Evolutionary conservation across 1,284 basidiomycete genomes (phyloP).

Genomic region (Microbotryum scabiosae): DNA sequence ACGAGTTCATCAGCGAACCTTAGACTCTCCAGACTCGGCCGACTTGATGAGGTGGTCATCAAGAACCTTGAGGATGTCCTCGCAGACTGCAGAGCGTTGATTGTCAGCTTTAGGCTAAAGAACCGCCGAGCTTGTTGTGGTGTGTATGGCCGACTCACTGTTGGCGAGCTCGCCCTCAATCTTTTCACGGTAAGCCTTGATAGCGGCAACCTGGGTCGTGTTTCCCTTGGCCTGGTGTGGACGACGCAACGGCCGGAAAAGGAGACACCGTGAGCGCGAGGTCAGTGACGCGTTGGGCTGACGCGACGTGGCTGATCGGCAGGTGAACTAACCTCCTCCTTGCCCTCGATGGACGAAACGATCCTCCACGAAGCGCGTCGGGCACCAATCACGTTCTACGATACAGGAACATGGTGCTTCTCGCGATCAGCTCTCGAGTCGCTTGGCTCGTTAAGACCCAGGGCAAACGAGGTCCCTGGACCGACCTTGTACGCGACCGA

Average conservation of each 20-base stretch:
- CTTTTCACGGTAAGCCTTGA: conserved; percentile 40
- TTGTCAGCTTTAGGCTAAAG: conserved; percentile 3
- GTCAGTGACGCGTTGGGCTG: neutral
- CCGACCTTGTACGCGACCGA: conserved; percentile 47
- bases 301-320: neutral
- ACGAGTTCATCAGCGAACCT: conserved; percentile 8
- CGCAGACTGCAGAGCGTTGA: conserved; percentile 30
- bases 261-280: neutral
- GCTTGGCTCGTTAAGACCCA: neutral
- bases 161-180: conserved; percentile 35
- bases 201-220: conserved; percentile 34
- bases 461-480: neutral
- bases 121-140: neutral
- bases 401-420: neutral
- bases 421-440: neutral
- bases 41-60: conserved; percentile 39
- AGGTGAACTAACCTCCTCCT: conserved; percentile 40
- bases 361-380: conserved; percentile 47
- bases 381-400: conserved; percentile 41
- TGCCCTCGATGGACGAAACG: conserved; percentile 46
- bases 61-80: conserved; percentile 38
- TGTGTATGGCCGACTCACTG: conserved; percentile 14
- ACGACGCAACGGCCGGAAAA: neutral
- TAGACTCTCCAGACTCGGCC: conserved; percentile 38
- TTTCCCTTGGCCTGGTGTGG: conserved; percentile 34